A percentile compares a stretch with the other conserved stretches of the same genome.
Evolutionary conservation across 371 early-diverging fungal genomes (phyloP).

Genomic region (Mortierella polycephala): DNA sequence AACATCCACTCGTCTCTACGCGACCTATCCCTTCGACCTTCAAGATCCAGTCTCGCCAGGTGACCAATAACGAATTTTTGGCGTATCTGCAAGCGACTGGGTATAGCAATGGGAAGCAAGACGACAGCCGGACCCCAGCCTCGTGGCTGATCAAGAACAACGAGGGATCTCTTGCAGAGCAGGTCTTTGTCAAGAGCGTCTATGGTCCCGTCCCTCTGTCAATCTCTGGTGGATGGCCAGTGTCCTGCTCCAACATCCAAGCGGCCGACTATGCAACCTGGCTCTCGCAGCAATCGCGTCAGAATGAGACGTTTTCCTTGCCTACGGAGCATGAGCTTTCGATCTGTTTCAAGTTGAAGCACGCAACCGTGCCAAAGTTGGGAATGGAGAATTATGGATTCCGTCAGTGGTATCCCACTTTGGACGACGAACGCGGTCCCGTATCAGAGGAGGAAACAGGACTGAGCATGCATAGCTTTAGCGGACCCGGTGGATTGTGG

Average conservation of each 20-base stretch:
- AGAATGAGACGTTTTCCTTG: constrained; percentile 34
- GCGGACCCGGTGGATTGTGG: constrained; percentile 76
- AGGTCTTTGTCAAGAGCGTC: constrained; percentile 69
- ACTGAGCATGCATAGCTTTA: constrained; percentile 53
- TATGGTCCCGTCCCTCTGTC: constrained; percentile 69
- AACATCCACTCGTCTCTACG: constrained; percentile 65
- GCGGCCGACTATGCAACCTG: constrained; percentile 74
- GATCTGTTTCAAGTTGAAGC: constrained; percentile 26
- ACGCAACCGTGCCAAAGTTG: constrained; percentile 52
- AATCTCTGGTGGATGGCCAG: constrained; percentile 78
- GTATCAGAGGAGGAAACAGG: neutral
- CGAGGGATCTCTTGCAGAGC: neutral
- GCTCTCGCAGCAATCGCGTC: constrained; percentile 67
- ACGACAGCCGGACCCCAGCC: constrained; percentile 47
- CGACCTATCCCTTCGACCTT: constrained; percentile 57
- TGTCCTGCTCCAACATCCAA: constrained; percentile 74
- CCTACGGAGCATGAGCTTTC: constrained; percentile 46
- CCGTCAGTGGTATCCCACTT: constrained; percentile 69
- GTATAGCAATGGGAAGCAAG: neutral
- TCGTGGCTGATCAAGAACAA: constrained; percentile 61
- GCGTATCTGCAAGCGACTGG: constrained; percentile 60
- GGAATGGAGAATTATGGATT: constrained; percentile 62
- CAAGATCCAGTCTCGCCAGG: constrained; percentile 79
- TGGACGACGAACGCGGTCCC: constrained; percentile 2
- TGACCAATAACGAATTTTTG: constrained; percentile 84